Base-by-base conservation (phyloP, 2,329 filamentous ascomycete genomes). In the Tolypocladium amazonense region DNA sequence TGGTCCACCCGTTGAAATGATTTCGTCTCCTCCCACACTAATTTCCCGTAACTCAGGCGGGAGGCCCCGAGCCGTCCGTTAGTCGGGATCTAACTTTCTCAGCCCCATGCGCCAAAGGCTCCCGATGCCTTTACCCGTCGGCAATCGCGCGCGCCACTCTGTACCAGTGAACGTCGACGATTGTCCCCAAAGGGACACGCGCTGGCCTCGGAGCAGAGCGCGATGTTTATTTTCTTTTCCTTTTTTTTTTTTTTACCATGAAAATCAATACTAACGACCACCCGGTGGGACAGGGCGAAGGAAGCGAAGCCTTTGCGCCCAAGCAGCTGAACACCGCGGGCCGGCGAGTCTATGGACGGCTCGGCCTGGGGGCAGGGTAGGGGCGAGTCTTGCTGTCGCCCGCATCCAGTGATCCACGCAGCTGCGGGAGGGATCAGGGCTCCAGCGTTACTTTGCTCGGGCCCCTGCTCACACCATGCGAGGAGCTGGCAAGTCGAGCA, bases 391-490 rank as follows among this genome's bases (percentile, higher is more conserved):
- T 8, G 57, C 27, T 55, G 25, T 43, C 57, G 57, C 43, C 30
- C 54, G 41, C 27, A 35, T 57, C 47, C 55, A 57, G 58, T 60
- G 58, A 60, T 57, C 37, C 55, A 52, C 45, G 58, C 55, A 37
- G 55, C 58, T 60, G 58, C 58, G 58, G 58, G 55, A 60, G 45
- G 58, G 58, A 60, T 60, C 58, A 60, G 55, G 58, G 58, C 38
- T 59, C 38, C 47, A 30, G 27, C 20, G 45, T 20, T 23, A 50
- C 23, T 30, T 9, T 53, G 47, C 38, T 56, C 6, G 18, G 35
- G 23, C 27, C 57, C 45, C 23, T 27, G 38, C 56, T 25, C 55
- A 30, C 9, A 23, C 38, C 38, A 41, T n/a, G 35, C n/a, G 37
- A 43, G 35, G 56, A 41, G 54, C 55, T 12, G 27, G 25, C 27